Evolutionary conservation across 805 yeast species (phyloP).

Genomic region (Wickerhamiella azymoides): DNA sequence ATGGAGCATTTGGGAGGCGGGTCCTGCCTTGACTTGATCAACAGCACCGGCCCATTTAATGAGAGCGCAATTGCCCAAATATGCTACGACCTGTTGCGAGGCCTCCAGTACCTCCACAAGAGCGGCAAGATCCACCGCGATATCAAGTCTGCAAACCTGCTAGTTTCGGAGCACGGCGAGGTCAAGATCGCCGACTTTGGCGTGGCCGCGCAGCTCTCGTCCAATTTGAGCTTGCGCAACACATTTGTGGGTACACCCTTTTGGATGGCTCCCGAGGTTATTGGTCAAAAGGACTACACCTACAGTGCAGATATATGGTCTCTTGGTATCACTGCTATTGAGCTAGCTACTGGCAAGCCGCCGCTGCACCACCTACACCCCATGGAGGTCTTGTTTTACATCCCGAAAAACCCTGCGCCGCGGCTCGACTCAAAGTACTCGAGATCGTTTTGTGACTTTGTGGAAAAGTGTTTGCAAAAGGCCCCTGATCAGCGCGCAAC

Average conservation of each 20-base stretch:
- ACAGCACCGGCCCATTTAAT: constrained; percentile 36
- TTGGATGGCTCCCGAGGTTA: constrained; percentile 99
- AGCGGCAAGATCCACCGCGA: constrained; percentile 79
- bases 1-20: constrained; percentile 80
- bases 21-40: constrained; percentile 48
- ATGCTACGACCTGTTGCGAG: constrained; percentile 41
- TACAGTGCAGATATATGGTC: constrained; percentile 72
- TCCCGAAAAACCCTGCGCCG: constrained; percentile 39
- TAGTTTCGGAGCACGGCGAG: constrained; percentile 52
- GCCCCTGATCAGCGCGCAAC: constrained; percentile 54
- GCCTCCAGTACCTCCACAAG: constrained; percentile 50
- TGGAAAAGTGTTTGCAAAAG: constrained; percentile 52
- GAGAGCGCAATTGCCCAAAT: constrained; percentile 43
- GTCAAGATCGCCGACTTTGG: constrained; percentile 94
- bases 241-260: constrained; percentile 42
- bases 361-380: constrained; percentile 44
- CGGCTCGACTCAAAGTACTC: constrained; percentile 27
- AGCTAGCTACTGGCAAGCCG: constrained; percentile 57
- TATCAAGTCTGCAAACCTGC: constrained; percentile 83
- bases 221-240: constrained; percentile 36
- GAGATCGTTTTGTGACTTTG: constrained; percentile 52
- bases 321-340: constrained; percentile 64
- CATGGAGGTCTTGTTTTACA: constrained; percentile 39
- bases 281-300: constrained; percentile 66
- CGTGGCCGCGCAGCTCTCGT: constrained; percentile 69